These are phyloP conservation scores for Sphenostylis stenocarpa DNA, from an alignment of 306 rosid species.

Conservation along the genomic window DNA sequence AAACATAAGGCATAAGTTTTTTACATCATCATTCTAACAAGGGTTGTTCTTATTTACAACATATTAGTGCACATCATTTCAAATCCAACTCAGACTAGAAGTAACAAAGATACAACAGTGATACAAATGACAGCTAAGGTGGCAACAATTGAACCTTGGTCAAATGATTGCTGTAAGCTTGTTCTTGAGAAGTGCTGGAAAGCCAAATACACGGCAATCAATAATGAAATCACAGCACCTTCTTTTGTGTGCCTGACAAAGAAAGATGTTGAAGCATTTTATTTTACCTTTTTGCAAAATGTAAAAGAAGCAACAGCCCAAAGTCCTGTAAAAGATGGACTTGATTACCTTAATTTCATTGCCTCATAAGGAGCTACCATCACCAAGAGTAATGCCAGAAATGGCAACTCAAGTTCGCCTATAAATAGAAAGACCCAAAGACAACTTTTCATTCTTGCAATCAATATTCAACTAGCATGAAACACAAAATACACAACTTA, in stretches of 20 bases:
- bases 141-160: slow-evolving; percentile 85
- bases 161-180: slow-evolving; percentile 68
- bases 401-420: slow-evolving; percentile 94
- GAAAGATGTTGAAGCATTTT: slow-evolving; percentile 20
- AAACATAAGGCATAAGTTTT: neutral
- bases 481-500: slow-evolving; percentile 24
- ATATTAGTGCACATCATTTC: slow-evolving; percentile 21
- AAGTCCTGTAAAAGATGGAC: slow-evolving; percentile 17
- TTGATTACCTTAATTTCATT: slow-evolving; percentile 44
- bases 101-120: slow-evolving; percentile 53
- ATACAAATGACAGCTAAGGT: slow-evolving; percentile 61
- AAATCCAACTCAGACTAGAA: slow-evolving; percentile 59
- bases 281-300: neutral
- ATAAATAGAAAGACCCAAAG: slow-evolving; percentile 26
- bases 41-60: slow-evolving; percentile 36
- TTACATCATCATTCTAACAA: slow-evolving; percentile 17
- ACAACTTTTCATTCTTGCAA: neutral
- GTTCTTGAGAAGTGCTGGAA: slow-evolving; percentile 90
- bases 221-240: slow-evolving; percentile 66
- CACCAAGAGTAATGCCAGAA: slow-evolving; percentile 67
- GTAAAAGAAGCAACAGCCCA: slow-evolving; percentile 2
- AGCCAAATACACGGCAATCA: slow-evolving; percentile 78
- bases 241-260: slow-evolving; percentile 73
- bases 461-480: slow-evolving; percentile 6
- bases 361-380: slow-evolving; percentile 81